Evolutionary conservation across 805 yeast genomes (phyloP).

Genomic region (Nakazawaea holstii): DNA sequence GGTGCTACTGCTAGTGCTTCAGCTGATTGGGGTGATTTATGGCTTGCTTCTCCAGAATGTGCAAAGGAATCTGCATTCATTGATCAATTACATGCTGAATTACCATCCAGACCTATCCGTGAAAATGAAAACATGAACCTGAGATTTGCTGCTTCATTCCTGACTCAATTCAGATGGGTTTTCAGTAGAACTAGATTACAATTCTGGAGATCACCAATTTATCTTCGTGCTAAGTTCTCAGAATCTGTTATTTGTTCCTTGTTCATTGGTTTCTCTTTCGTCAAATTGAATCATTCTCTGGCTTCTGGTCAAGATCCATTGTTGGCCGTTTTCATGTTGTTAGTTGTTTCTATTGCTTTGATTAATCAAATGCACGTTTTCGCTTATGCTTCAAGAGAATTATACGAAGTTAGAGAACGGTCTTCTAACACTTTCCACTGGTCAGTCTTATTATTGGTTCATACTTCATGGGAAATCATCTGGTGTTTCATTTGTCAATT

Average conservation of each 20-base stretch:
- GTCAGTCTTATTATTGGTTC: constrained; percentile 35
- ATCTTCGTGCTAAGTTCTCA: constrained; percentile 35
- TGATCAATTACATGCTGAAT: constrained; percentile 13
- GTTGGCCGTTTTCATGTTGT: constrained; percentile 42
- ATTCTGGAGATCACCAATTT: constrained; percentile 36
- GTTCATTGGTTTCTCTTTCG: constrained; percentile 56
- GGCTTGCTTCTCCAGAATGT: background rate
- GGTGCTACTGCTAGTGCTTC: constrained; percentile 35
- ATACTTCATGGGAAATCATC: constrained; percentile 39
- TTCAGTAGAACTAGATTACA: constrained; percentile 32
- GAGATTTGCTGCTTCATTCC: constrained; percentile 35
- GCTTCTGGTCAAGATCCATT: constrained; percentile 28
- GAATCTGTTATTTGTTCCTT: constrained; percentile 41
- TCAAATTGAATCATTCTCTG: constrained; percentile 13
- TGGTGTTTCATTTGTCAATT: constrained; percentile 17
- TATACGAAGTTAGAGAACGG: constrained; percentile 39
- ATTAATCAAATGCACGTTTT: constrained; percentile 22
- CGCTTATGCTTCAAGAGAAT: constrained; percentile 33
- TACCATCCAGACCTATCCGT: constrained; percentile 5
- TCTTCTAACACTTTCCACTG: constrained; percentile 38
- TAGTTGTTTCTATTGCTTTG: constrained; percentile 33
- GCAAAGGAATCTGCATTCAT: background rate
- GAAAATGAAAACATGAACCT: background rate
- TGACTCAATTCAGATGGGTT: constrained; percentile 35
- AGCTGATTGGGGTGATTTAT: constrained; percentile 26